Base-by-base conservation (phyloP, 768 basidiomycete genomes). In the Phlebiopsis flavidoalba region DNA sequence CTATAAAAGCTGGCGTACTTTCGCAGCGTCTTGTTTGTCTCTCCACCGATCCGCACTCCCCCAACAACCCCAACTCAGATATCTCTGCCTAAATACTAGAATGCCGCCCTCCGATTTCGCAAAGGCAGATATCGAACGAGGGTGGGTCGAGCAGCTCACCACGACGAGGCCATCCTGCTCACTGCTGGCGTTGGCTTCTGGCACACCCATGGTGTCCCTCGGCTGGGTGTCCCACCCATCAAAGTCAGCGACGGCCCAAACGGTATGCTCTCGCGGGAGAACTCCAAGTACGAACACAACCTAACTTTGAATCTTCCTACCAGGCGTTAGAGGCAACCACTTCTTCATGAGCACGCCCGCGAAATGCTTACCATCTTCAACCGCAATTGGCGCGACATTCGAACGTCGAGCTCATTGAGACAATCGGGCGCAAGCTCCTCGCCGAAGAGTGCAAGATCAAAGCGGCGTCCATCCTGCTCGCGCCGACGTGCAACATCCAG, bases 181-280 rank as follows among this genome's bases (percentile, higher is more conserved):
- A 87, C 81, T 6, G 87, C 86, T 1, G 90, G 89, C 17, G 86
- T 86, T 19, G 88, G 89, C 15, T 87, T 88, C 68, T 91, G 89
- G 91, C 82, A 88, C 65, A 91, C 90, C 0, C 81, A 84, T 57
- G 75, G 74, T 19, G 73, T 92, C 24, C 80, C 86, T 19, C 76
- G 89, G 8, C 76, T 91, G 1, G 84, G 86, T 1, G 75, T 93
- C 57, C 91, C 89, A 40, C 81, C 86, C 10, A 75, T 91, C 69
- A 90, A 91, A 76, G 85, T 89, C 67, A 88, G 85, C 74, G 89
- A 91, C 76, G 90, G 91, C 1, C 89, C 90, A 0, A 92, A 91
- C 66, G 90, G 89, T 73, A 65, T 35, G 78, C 80, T 1, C 8
- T 11, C 12, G 49, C 19, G 17, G 15, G 19, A 24, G 35, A 12